Evolutionary conservation across 257 asterid genomes (phyloP), one percentile per base, ranked within the genome.

Genomic region (Gentiana straminea): DNA sequence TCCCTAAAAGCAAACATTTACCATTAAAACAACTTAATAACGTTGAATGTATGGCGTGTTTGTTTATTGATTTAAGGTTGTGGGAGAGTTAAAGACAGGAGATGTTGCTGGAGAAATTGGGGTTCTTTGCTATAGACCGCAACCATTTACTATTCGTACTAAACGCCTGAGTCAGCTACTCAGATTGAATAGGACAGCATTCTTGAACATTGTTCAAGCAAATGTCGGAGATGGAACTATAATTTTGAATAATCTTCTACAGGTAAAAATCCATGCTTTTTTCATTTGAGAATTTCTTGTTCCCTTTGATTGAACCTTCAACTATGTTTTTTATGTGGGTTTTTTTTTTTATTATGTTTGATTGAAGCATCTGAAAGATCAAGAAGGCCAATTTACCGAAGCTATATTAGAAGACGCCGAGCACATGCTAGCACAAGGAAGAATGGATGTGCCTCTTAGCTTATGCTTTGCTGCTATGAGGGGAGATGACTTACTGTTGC

Each of bases 61-160:
- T 49, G 8, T 60, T 34, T 62, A 48, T 15, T 57, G 54, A 58
- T 45, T 53, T 55, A 61, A 84, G 91, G 61, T 66, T 4, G 68
- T 80, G 54, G 77, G 84, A 35, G 88, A 80, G 59, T 59, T 76
- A 68, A 84, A 72, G 70, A 64, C 78, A 1, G 94, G 94, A 4
- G 87, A 68, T 12, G 77, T 81, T 58, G 82, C 82, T 66, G 96
- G 94, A 5, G 96, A 84, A 65, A 59, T 84, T 43, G 93, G 90
- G 4, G 90, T 80, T 54, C 89, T 88, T 51, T 84, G 96, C 81
- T 88, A 81, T 52, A 64, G 88, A 70, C 94, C 96, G 6, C 94
- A 82, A 52, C 77, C 77, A 11, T 77, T 83, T 55, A 84, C 86
- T 3, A 81, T 82, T 15, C 88, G 88, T 13, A 80, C 94, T 4